A percentile compares a stretch with the other conserved stretches of the same genome.
Evolutionary conservation across 78 protist genomes (phyloP).

Genomic region (Corallochytrium limacisporum): DNA sequence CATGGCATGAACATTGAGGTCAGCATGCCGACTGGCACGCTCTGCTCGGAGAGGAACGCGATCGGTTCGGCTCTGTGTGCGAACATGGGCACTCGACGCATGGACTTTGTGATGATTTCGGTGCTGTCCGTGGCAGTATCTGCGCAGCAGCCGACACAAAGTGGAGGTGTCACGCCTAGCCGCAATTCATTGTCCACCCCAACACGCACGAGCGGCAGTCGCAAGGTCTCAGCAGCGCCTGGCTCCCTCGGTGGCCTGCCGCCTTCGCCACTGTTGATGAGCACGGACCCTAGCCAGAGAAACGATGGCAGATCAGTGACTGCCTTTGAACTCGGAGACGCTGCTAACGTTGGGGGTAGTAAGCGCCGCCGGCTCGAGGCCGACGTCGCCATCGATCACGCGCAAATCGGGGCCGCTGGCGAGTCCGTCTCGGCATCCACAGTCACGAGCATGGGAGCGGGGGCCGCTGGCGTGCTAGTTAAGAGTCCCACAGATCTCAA

Average conservation of each 20-base stretch:
- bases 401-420: neutral
- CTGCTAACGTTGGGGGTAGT: neutral
- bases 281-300: too few relatives aligned
- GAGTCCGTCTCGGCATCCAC: neutral
- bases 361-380: neutral
- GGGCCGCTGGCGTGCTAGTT: too few relatives aligned
- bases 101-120: constrained; percentile 5
- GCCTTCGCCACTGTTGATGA: neutral
- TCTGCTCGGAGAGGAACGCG: constrained; percentile 10
- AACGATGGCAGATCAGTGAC: too few relatives aligned
- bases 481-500: constrained; percentile 7
- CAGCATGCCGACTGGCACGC: constrained; percentile 12
- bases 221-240: neutral
- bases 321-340: neutral
- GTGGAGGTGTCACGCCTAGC: too few relatives aligned
- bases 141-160: too few relatives aligned
- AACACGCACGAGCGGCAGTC: neutral
- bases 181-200: neutral
- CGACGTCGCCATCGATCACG: neutral
- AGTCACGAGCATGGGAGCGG: neutral
- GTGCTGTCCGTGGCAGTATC: neutral
- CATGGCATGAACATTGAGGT: constrained; percentile 1
- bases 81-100: constrained; percentile 1
- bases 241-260: neutral
- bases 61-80: constrained; percentile 7